A percentile compares a stretch with the other conserved stretches of the same genome.
Conservation (phyloP, 2,329 filamentous ascomycete genomes). For the Diaporthe eres region DNA sequence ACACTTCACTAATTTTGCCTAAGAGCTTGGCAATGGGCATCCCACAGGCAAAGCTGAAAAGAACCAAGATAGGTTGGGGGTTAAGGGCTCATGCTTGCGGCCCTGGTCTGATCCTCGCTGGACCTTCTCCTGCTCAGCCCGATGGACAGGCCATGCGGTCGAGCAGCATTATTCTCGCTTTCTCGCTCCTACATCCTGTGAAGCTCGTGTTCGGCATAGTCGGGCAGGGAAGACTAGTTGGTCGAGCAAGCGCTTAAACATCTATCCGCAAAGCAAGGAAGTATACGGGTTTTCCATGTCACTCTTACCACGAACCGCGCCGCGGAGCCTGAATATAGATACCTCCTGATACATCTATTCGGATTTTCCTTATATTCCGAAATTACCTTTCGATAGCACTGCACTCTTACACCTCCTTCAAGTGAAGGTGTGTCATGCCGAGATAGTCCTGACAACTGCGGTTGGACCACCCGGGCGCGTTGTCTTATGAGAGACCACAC, state of each 20-base stretch:
- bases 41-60: constrained; percentile 13
- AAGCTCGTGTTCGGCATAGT: constrained; percentile 17
- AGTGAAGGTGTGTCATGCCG: not conserved
- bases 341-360: not conserved
- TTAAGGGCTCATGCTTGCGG: constrained; percentile 2
- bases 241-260: not conserved
- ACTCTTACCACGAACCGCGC: not conserved
- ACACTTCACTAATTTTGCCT: not conserved
- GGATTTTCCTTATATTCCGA: not conserved
- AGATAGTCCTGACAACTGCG: not conserved
- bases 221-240: not conserved
- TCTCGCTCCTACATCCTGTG: not conserved
- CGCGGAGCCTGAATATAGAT: not conserved
- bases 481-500: not conserved
- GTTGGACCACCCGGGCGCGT: not conserved
- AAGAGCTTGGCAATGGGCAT: constrained; percentile 12
- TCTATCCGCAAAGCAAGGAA: not conserved
- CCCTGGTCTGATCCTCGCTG: not conserved
- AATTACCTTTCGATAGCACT: constrained; percentile 4
- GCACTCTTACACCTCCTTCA: not conserved
- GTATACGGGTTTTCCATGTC: not conserved
- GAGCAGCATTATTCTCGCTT: not conserved
- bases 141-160: not conserved
- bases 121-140: not conserved
- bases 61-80: not conserved